These are phyloP conservation scores for Metschnikowia chrysomelidarum DNA, from an alignment of 805 yeast genomes.

Conservation along the genomic window DNA sequence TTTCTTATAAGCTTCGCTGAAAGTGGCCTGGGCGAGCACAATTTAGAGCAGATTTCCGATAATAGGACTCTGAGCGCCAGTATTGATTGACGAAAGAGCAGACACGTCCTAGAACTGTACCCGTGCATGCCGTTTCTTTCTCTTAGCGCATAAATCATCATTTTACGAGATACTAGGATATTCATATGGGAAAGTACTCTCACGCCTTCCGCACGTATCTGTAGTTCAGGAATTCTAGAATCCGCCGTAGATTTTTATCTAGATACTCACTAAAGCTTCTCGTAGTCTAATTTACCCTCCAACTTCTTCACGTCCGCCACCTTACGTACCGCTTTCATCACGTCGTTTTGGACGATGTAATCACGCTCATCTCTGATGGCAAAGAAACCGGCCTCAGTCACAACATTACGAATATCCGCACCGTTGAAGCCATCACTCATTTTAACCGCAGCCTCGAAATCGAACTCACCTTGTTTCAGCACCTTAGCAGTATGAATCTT, in stretches of 20 bases:
- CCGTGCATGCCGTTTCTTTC: too few species aligned
- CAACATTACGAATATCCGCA: slow-evolving; percentile 94
- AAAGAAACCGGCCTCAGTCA: slow-evolving; percentile 98
- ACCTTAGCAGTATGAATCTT: slow-evolving; percentile 88
- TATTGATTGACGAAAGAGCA: too few species aligned
- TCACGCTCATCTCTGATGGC: slow-evolving; percentile 98
- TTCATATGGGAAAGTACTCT: too few species aligned
- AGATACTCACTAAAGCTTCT: slow-evolving; percentile 59
- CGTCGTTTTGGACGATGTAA: slow-evolving; percentile 86
- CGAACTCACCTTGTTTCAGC: slow-evolving; percentile 90
- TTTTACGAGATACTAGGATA: too few species aligned
- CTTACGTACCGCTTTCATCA: slow-evolving; percentile 97
- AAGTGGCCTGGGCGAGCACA: too few species aligned
- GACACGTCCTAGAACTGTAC: too few species aligned
- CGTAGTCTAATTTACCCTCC: slow-evolving; percentile 94
- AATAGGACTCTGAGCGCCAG: too few species aligned
- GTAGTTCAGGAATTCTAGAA: background rate
- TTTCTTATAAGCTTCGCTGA: too few species aligned
- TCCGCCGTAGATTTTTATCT: background rate
- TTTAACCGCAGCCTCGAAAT: slow-evolving; percentile 94
- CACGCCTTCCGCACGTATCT: background rate
- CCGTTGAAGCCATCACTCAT: slow-evolving; percentile 99
- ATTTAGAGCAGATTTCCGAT: too few species aligned
- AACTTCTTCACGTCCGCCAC: slow-evolving; percentile 95
- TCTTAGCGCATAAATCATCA: too few species aligned